Percentiles rank a stretch among this genome's conserved stretches.
phyloP scores from a whole-genome alignment of 352 stramenopile genomes.

The Pythium coloratum region DNA sequence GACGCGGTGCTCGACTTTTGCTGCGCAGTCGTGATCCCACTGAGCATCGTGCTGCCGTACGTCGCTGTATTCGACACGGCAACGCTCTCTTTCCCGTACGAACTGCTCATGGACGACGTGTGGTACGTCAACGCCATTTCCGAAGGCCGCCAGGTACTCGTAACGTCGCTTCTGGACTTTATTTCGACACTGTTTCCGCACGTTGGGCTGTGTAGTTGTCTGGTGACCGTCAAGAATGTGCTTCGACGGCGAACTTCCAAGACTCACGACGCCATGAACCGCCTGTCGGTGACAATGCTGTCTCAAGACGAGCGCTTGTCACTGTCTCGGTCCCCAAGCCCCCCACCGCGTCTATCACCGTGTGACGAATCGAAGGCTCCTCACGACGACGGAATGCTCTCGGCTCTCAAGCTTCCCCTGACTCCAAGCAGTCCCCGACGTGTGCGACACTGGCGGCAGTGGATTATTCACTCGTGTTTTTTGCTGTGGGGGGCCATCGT shows the following conservation, averaged over 20 bases:
- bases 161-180: conserved; percentile 19
- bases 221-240: conserved; percentile 18
- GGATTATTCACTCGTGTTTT: conserved; percentile 1
- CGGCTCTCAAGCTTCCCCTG: neutral
- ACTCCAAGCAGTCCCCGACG: neutral
- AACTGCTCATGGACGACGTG: conserved; percentile 18
- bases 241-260: conserved; percentile 1
- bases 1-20: conserved; percentile 27
- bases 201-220: conserved; percentile 7
- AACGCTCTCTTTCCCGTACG: neutral
- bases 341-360: neutral
- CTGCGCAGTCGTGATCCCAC: conserved; percentile 26
- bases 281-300: neutral
- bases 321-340: neutral
- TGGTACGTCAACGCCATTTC: conserved; percentile 18
- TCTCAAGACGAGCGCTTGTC: neutral
- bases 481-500: neutral
- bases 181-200: conserved; percentile 19
- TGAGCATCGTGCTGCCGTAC: conserved; percentile 22
- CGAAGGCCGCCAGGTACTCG: conserved; percentile 20
- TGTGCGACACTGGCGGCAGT: neutral
- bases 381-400: neutral
- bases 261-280: neutral
- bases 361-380: neutral
- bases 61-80: neutral